Base-by-base conservation (phyloP, 2,329 filamentous ascomycete genomes). In the Fusarium anguioides region DNA sequence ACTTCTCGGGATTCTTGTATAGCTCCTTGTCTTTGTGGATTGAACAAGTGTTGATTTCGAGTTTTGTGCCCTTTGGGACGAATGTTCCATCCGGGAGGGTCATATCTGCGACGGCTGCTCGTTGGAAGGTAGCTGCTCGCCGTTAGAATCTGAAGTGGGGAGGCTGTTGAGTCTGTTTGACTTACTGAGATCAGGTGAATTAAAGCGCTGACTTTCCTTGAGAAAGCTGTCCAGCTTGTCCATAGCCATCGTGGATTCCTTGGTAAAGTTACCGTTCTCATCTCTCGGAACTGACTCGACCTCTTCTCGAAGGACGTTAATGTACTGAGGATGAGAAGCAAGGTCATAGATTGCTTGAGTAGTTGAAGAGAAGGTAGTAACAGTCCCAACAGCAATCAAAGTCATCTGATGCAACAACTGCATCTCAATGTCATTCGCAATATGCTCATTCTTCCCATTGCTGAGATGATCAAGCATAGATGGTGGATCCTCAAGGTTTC, bases 221-320 rank as follows among this genome's bases (percentile, higher is more conserved):
- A 72, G 60, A 11, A 70, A 72, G 2, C 68, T 69, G 26, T 72
- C 70, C 1, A 72, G 66, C 8, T 71, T 71, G 17, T 66, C 48
- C 61, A 66, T 62, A 0, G 40, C 42, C 1, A 33, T 8, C 0
- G 40, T 33, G 0, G 60, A 65, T 1, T 62, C 61, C 0, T 39
- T 49, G 0, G 35, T 44, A 0, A 66, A 66, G 1, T 35, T 24
- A 0, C 54, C 41, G 10, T 50, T 17, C 5, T 18, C 4, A 20
- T 59, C 50, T 10, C 51, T 8, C 0, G 44, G 17, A 2, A 62
- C 17, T 3, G 37, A 48, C 2, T 64, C 36, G 10, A 66, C 31
- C 8, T 70, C 68, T 4, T 70, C 17, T 3, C 61, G 42, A 9
- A 70, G 49, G 1, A 61, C 26, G 6, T 37, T 15, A 0, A 70